A percentile compares a stretch with the other conserved stretches of the same genome.
These are phyloP conservation scores for Russula dissimulans DNA, from an alignment of 768 basidiomycete genomes.

Conservation along the genomic window DNA sequence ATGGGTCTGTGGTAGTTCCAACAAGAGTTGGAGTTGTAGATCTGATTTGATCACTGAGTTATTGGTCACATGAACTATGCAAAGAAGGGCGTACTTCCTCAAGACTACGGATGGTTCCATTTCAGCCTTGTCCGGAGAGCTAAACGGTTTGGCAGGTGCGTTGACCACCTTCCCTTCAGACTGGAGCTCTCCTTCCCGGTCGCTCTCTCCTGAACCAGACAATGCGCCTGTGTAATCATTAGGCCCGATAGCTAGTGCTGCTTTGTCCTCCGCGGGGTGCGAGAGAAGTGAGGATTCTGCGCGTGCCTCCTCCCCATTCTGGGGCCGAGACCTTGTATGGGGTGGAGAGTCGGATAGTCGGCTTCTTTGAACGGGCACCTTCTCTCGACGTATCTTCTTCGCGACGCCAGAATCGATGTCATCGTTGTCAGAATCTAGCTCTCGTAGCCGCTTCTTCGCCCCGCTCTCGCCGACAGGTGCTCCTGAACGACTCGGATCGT, in stretches of 20 bases:
- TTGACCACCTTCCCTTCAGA: neutral
- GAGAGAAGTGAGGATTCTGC: neutral
- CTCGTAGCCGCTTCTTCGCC: conserved; percentile 6
- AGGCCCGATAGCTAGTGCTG: neutral
- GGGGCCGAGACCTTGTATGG: neutral
- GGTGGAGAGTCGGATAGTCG: neutral
- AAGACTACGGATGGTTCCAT: neutral
- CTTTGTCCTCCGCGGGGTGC: neutral
- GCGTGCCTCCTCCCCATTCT: neutral
- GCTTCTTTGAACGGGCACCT: neutral
- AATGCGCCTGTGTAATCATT: conserved; percentile 13
- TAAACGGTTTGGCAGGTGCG: neutral
- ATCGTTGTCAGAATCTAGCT: neutral
- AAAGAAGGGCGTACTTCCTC: conserved; percentile 2
- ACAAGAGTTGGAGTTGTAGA: neutral
- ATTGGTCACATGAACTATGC: neutral
- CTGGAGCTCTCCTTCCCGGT: neutral
- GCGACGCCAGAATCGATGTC: neutral
- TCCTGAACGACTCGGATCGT: neutral
- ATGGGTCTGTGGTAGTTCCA: neutral
- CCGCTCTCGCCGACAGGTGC: neutral
- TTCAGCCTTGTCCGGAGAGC: neutral
- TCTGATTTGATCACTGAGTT: neutral
- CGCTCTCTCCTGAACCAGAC: neutral
- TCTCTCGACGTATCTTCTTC: conserved; percentile 5